Base-by-base conservation (phyloP, 2,329 filamentous ascomycete species). In the Malbranchea cinnamomea region DNA sequence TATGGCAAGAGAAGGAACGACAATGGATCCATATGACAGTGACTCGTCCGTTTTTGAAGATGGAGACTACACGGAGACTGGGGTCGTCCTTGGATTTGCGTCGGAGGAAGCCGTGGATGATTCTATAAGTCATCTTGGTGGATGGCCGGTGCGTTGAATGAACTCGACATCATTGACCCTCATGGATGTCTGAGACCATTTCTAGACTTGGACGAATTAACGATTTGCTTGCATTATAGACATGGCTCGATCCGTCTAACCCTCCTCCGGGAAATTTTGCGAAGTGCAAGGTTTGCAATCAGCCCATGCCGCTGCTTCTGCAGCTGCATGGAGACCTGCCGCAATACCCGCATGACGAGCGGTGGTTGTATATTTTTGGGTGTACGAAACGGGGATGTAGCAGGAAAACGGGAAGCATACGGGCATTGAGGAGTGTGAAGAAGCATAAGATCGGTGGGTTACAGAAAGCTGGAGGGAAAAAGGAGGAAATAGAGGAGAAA, bases 251-350 rank as follows among this genome's bases (percentile, higher is more conserved):
- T 42, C 56, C 67, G n/a, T 60, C 65, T 31, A 70, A 66, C 23
- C 64, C 78, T 3, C 80, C 87, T 5, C 79, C 81, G 1, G 78
- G 78, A 14, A 63, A 75, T 1, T 67, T 92, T 6, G 83, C 80
- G 13, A 78, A 75, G 56, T 98, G 89, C 62, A 83, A 80, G 56
- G 68, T 80, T 41, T 98, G 89, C 70, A 80, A 83, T 41, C 70
- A 74, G 30, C 57, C 82, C 30, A 83, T 94, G 71, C 75, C 73
- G 2, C 67, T 95, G 7, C 69, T 98, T 3, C 68, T 98, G 26
- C 84, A 98, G 54, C 68, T 98, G 16, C 83, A 98, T 54, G 85
- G 74, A 45, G 84, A 94, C 50, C 67, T 95, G 3, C 85, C 84
- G 9, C 78, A 87, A 32, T 94, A 93, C 47, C 79, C 84, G 2